Conservation (phyloP, 1,284 basidiomycete species). For the Erythrobasidium hasegawianum region DNA sequence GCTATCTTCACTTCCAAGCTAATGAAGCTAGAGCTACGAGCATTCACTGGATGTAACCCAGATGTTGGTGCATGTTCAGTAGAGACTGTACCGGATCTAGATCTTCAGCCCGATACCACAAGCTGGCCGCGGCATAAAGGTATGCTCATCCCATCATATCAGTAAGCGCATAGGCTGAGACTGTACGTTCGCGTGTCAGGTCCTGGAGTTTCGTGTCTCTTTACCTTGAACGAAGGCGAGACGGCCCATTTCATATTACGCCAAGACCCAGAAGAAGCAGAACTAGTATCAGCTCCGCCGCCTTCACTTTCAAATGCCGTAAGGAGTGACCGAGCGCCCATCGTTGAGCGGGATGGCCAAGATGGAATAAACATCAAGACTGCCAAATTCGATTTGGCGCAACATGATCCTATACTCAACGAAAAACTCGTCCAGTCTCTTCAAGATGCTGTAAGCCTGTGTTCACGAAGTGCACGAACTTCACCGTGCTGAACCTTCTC, state of each 20-base stretch:
- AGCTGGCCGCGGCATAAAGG: slow-evolving; percentile 28
- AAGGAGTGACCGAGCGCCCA: slow-evolving; percentile 17
- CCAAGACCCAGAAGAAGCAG: slow-evolving; percentile 47
- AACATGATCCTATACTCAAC: slow-evolving; percentile 15
- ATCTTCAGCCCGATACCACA: slow-evolving; percentile 13
- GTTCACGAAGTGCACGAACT: background rate
- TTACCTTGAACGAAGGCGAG: slow-evolving; percentile 74
- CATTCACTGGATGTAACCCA: slow-evolving; percentile 50
- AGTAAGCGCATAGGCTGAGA: background rate
- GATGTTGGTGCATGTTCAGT: slow-evolving; percentile 9
- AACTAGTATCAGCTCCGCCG: slow-evolving; percentile 11
- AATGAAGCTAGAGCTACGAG: slow-evolving; percentile 69
- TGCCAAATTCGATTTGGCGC: slow-evolving; percentile 10
- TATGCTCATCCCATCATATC: background rate
- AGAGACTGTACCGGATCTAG: background rate
- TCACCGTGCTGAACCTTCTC: background rate
- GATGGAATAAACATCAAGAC: background rate
- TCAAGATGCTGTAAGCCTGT: slow-evolving; percentile 12
- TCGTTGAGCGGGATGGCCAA: slow-evolving; percentile 22
- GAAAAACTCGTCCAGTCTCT: background rate
- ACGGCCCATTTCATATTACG: slow-evolving; percentile 77
- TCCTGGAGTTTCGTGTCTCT: slow-evolving; percentile 47
- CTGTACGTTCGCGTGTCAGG: slow-evolving; percentile 6
- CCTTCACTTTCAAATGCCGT: background rate
- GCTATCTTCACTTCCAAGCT: slow-evolving; percentile 62